Evolutionary conservation across 306 rosid species (phyloP), one percentile per base, ranked within the genome.

Genomic region (Sesbania bispinosa): DNA sequence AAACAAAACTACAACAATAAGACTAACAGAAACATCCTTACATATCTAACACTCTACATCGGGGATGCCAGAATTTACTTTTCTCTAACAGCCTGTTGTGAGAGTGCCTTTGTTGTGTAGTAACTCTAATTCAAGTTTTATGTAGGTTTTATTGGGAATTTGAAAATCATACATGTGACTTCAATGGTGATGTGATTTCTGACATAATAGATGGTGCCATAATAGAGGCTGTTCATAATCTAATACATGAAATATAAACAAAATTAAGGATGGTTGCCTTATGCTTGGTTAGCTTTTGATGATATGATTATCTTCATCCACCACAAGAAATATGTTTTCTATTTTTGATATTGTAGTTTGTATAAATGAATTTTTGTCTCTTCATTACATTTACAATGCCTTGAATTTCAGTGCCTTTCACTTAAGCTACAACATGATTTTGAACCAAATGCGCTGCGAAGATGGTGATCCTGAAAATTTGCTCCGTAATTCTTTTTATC

Each of bases 341-440:
- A 54, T 42, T 36, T 51, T 58, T 62, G 21, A 19, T 55, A n/a
- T 57, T 62, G 51, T 43, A 3, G 29, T 32, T 41, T 79, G 61
- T 54, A 55, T 55, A 47, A 69, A 76, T 67, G 75, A 63, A 63
- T 26, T 59, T 42, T 53, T 10, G 13, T 52, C 52, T 59, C 19
- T 55, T n/a, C n/a, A 38, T 64, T 74, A 52, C 14, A 30, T 65
- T 35, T 29, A 5, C 58, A 42, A 60, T 30, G 73, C 26, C 29
- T 27, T 82, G 24, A 48, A 62, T 79, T 82, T 27, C 89, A 94
- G 98, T 86, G 97, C 98, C 78, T 94, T 94, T 78, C 97, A 89
- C 75, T 89, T 94, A 73, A 94, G 96, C 88, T 94, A 94, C 88
- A 94, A 94, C 85, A 94, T 89, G 96, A 82, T 94, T 85, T 79